phyloP scores from a whole-genome alignment of 768 basidiomycete species.

The Psilocybe cyanescens region DNA sequence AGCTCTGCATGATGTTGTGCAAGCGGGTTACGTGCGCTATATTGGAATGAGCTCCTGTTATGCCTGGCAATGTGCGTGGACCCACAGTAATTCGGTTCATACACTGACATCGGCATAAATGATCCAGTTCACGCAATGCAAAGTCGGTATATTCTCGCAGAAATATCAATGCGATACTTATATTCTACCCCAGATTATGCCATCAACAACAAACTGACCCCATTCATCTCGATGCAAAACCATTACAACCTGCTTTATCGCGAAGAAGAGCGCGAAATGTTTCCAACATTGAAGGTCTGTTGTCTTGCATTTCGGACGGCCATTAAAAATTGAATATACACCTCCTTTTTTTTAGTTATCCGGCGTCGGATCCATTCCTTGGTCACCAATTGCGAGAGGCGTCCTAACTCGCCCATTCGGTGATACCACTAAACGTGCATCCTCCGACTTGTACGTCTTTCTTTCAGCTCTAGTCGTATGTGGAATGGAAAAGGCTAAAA shows the following conservation, averaged over 20 bases:
- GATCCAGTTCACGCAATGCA: constrained; percentile 58
- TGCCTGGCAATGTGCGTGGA: constrained; percentile 56
- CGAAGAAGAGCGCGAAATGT: constrained; percentile 68
- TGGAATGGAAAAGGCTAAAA: not conserved
- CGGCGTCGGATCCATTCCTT: constrained; percentile 60
- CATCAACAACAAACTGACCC: constrained; percentile 55
- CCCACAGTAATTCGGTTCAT: not conserved
- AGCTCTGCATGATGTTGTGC: constrained; percentile 68
- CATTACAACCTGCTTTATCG: constrained; percentile 62
- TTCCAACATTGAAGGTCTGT: constrained; percentile 55
- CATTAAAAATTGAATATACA: not conserved
- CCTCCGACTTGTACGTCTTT: constrained; percentile 37
- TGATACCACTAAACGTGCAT: constrained; percentile 42
- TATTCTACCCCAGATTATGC: constrained; percentile 51
- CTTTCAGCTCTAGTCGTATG: not conserved
- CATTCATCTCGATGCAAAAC: constrained; percentile 74
- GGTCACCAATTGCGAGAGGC: constrained; percentile 62
- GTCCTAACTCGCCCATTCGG: constrained; percentile 49
- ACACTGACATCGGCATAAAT: not conserved
- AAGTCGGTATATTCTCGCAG: constrained; percentile 34
- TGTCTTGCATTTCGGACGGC: not conserved
- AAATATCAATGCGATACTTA: not conserved
- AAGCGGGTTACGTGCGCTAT: constrained; percentile 66
- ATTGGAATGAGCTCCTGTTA: constrained; percentile 62
- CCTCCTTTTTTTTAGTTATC: constrained; percentile 36